These are phyloP conservation scores for Tilletiopsis washingtonensis DNA, from an alignment of 1,284 basidiomycete genomes.

Conservation along the genomic window DNA sequence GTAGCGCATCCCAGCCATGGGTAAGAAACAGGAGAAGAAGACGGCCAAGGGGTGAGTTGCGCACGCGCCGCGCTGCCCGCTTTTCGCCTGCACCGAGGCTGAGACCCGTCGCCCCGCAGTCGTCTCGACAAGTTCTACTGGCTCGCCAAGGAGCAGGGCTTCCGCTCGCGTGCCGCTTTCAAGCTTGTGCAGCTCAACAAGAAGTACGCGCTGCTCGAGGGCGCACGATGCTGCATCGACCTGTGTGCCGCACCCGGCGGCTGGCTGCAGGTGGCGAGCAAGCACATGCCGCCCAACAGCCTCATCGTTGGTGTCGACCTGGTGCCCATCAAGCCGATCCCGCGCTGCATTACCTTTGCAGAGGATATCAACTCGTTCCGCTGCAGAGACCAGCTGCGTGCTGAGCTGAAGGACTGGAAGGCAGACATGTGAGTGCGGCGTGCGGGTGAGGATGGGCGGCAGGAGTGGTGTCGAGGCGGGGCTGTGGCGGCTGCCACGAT, in stretches of 20 bases:
- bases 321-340: constrained; percentile 91
- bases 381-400: constrained; percentile 78
- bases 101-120: constrained; percentile 4
- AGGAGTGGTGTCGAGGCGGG: background rate
- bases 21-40: constrained; percentile 45
- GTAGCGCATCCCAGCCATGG: too few species aligned
- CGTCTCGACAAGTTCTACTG: constrained; percentile 48
- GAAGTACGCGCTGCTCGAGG: constrained; percentile 87
- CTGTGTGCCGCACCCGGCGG: constrained; percentile 97
- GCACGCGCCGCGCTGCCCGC: background rate
- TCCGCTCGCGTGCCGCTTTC: constrained; percentile 98
- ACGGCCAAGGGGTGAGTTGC: constrained; percentile 36
- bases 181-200: constrained; percentile 99
- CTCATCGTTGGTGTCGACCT: constrained; percentile 92
- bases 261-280: constrained; percentile 97
- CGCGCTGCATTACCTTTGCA: constrained; percentile 82
- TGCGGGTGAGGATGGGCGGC: background rate
- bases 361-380: constrained; percentile 89
- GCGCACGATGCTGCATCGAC: constrained; percentile 90
- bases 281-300: constrained; percentile 93
- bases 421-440: constrained; percentile 64
- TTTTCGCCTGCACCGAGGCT: background rate
- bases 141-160: constrained; percentile 79
- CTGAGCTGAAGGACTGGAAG: constrained; percentile 96
- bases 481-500: background rate